Conservation (phyloP, 73 alveolate genomes). For the Paramecium bursaria region DNA sequence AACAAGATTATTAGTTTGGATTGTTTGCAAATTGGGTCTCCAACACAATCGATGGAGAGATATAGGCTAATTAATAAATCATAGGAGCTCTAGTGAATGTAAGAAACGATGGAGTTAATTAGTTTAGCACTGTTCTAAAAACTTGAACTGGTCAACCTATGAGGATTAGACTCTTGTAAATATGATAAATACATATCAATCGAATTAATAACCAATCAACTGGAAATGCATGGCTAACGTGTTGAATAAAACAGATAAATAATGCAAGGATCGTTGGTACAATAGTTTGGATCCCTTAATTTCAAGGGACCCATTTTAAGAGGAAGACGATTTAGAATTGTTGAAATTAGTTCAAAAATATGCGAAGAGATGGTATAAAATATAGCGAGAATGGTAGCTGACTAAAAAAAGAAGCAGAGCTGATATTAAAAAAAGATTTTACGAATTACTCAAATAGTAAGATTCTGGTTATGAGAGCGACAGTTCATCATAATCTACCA, state of each 20-base stretch:
- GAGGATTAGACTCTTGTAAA: constrained; percentile 29
- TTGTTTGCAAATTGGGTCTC: constrained; percentile 29
- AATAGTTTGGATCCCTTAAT: constrained; percentile 7
- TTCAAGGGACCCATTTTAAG: constrained; percentile 6
- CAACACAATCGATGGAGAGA: constrained; percentile 38
- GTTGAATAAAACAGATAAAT: not conserved
- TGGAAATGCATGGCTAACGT: constrained; percentile 60
- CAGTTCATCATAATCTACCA: constrained; percentile 6
- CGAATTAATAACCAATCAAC: constrained; percentile 14
- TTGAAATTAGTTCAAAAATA: constrained; percentile 6
- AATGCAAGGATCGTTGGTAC: constrained; percentile 47
- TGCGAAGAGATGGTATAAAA: constrained; percentile 31
- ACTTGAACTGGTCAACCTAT: not conserved
- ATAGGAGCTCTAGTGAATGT: not conserved
- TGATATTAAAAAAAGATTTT: constrained; percentile 32
- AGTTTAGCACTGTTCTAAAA: not conserved
- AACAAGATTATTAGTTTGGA: constrained; percentile 5
- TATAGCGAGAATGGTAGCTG: constrained; percentile 29
- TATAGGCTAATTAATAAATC: not conserved
- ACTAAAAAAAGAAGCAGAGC: constrained; percentile 12
- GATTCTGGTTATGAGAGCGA: constrained; percentile 61
- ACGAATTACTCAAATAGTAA: not conserved
- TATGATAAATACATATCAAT: constrained; percentile 35
- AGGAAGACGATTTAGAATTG: constrained; percentile 30
- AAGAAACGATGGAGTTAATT: constrained; percentile 44